Evolutionary conservation across 2,329 filamentous ascomycete species (phyloP).

Genomic region (Colletotrichum sp.): DNA sequence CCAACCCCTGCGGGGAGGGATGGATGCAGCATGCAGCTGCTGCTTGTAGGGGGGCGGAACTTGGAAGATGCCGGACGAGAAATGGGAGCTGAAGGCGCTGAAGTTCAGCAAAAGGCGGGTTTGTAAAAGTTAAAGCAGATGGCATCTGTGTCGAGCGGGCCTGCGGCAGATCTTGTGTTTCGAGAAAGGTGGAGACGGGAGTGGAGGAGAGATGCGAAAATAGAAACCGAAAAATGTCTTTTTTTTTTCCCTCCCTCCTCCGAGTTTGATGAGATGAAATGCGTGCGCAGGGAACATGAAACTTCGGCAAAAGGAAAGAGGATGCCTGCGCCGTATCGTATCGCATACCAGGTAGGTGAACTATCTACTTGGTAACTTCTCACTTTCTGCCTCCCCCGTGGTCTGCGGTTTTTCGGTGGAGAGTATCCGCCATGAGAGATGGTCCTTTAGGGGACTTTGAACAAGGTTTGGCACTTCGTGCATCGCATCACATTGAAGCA

Average conservation of each 20-base stretch:
- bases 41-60: background rate
- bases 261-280: slow-evolving; percentile 7
- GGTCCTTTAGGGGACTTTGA: background rate
- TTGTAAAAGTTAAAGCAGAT: background rate
- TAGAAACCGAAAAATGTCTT: background rate
- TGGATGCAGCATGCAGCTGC: background rate
- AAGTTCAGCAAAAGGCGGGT: background rate
- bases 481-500: background rate
- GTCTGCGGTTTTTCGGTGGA: background rate
- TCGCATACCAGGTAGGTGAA: background rate
- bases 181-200: slow-evolving; percentile 1
- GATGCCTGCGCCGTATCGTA: background rate
- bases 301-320: slow-evolving; percentile 6
- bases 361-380: background rate
- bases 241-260: background rate
- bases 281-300: slow-evolving; percentile 14
- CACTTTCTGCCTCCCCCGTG: background rate
- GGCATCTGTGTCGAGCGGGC: background rate
- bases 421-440: background rate
- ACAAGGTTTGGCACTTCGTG: background rate
- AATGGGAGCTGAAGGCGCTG: background rate
- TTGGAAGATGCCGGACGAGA: background rate
- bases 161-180: slow-evolving; percentile 19
- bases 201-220: slow-evolving; percentile 12
- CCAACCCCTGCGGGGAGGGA: background rate